Percentiles rank a stretch among this genome's conserved stretches.
phyloP scores from a whole-genome alignment of 1,139 yeast genomes.

The Yamadazyma buinensis region DNA sequence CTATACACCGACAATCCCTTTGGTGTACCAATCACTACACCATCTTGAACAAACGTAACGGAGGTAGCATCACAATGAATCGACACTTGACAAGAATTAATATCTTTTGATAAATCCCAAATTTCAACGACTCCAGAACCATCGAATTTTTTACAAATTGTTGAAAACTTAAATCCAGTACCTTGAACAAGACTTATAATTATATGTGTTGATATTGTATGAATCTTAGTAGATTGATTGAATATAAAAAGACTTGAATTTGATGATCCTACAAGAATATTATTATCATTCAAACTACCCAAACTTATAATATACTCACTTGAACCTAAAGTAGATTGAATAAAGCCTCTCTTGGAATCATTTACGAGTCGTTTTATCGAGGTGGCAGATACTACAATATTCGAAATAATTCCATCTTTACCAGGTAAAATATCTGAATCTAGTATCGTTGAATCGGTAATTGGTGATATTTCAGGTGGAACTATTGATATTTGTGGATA shows the following conservation, averaged over 20 bases:
- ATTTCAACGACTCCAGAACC: conserved; percentile 39
- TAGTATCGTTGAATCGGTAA: background rate
- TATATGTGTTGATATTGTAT: conserved; percentile 30
- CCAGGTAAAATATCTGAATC: background rate
- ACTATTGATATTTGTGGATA: conserved; percentile 10
- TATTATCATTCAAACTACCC: conserved; percentile 9
- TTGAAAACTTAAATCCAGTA: conserved; percentile 41
- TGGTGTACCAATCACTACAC: background rate
- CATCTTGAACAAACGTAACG: background rate
- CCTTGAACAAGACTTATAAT: conserved; percentile 43
- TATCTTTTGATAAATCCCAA: conserved; percentile 47
- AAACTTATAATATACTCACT: conserved; percentile 6
- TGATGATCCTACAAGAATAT: conserved; percentile 9
- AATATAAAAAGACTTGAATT: conserved; percentile 10
- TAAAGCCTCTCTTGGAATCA: conserved; percentile 25
- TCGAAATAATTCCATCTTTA: background rate
- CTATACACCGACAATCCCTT: background rate
- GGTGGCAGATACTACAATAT: background rate
- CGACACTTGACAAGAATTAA: conserved; percentile 6
- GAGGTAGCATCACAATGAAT: background rate
- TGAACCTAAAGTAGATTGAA: conserved; percentile 14
- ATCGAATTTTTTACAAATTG: conserved; percentile 32
- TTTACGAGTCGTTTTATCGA: conserved; percentile 29
- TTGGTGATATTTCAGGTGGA: conserved; percentile 1
- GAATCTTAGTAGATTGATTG: conserved; percentile 6